Evolutionary conservation across 208 protist genomes (phyloP).

Genomic region (Angomonas desouzai): DNA sequence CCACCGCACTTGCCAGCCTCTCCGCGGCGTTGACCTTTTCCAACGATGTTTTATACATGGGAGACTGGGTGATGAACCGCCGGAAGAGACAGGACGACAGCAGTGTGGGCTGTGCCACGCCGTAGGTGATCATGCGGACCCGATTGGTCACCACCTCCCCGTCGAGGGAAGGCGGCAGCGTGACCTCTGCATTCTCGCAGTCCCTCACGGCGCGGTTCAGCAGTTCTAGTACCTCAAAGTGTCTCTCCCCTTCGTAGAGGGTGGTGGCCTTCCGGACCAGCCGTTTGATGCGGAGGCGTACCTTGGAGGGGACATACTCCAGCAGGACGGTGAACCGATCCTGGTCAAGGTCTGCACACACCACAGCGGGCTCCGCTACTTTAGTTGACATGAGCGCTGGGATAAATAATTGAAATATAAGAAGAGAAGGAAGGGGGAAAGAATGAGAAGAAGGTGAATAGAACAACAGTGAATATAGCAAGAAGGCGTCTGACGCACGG

Average conservation of each 20-base stretch:
- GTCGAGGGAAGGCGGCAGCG: slow-evolving; percentile 13
- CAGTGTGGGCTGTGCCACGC: slow-evolving; percentile 10
- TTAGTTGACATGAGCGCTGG: not conserved
- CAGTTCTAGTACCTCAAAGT: slow-evolving; percentile 43
- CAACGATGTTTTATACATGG: slow-evolving; percentile 28
- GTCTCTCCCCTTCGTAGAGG: slow-evolving; percentile 37
- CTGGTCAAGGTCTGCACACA: slow-evolving; percentile 20
- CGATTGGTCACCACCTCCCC: slow-evolving; percentile 23
- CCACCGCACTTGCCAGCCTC: slow-evolving; percentile 27
- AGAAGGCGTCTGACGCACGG: no score
- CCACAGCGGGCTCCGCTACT: not conserved
- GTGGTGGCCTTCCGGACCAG: slow-evolving; percentile 21
- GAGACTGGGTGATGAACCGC: slow-evolving; percentile 29
- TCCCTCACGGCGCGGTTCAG: slow-evolving; percentile 26
- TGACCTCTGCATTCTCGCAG: slow-evolving; percentile 20
- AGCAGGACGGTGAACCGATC: slow-evolving; percentile 14
- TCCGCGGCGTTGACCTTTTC: slow-evolving; percentile 22
- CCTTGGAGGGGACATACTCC: slow-evolving; percentile 19
- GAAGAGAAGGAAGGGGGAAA: not conserved
- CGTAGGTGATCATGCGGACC: slow-evolving; percentile 12
- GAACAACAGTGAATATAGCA: no score
- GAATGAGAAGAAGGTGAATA: not conserved
- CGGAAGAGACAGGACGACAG: slow-evolving; percentile 35
- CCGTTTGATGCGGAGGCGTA: slow-evolving; percentile 17
- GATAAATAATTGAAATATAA: no score